phyloP scores from a whole-genome alignment of 371 early-diverging fungal genomes.

The Mucor racemosus region DNA sequence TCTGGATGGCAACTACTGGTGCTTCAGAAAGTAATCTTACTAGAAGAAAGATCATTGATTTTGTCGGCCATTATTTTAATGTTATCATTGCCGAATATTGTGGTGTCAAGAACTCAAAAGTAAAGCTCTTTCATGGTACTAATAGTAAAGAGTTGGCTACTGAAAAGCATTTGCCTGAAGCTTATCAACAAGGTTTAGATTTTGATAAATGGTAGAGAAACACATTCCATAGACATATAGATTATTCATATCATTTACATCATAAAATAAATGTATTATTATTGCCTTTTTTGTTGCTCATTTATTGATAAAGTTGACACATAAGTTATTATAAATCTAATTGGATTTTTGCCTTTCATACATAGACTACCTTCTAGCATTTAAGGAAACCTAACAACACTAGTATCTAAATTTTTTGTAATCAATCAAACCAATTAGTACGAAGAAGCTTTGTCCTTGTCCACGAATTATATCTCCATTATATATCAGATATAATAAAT shows the following conservation, averaged over 20 bases:
- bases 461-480: too few relatives aligned
- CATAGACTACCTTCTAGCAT: too few relatives aligned
- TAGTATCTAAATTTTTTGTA: too few relatives aligned
- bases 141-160: neutral
- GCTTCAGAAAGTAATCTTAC: neutral
- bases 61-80: neutral
- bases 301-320: too few relatives aligned
- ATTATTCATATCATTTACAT: neutral
- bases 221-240: neutral
- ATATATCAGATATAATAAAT: too few relatives aligned
- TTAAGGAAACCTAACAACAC: too few relatives aligned
- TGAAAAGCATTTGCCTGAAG: neutral
- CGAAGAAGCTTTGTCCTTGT: too few relatives aligned
- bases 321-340: too few relatives aligned
- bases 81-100: neutral
- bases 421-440: too few relatives aligned
- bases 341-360: too few relatives aligned
- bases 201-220: conserved; percentile 4
- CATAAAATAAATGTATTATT: too few relatives aligned
- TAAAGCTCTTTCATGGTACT: neutral
- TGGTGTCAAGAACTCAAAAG: neutral
- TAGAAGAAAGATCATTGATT: neutral
- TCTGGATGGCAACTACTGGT: neutral
- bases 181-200: conserved; percentile 9
- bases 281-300: too few relatives aligned